Base-by-base conservation (phyloP, 1,284 basidiomycete species). In the Mycosarcoma mackinlayi region DNA sequence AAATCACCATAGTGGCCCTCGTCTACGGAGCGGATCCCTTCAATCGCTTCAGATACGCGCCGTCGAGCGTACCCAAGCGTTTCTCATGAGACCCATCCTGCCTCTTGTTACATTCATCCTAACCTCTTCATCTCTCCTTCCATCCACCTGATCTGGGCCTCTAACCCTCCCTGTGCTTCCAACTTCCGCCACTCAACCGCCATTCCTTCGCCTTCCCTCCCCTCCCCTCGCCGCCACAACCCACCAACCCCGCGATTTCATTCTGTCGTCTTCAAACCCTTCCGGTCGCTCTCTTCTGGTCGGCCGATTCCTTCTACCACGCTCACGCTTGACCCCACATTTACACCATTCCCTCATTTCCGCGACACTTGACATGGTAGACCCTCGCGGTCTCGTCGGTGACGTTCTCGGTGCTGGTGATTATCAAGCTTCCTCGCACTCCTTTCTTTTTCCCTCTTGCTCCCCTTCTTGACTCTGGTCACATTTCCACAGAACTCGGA, bases 321-420 rank as follows among this genome's bases (percentile, higher is more conserved):
- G 24, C 16, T 33, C 19, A 35, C 23, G 23, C 30, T 34, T 37
- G 18, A 27, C 31, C 19, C 19, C 25, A 21, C n/a, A n/a, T n/a
- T n/a, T n/a, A 44, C 51, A 24, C 23, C 24, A 33, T 19, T 44
- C 35, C 33, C 6, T 11, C 24, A 7, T 16, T 33, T 8, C 23
- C 10, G 21, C 24, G 4, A 25, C 46, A 47, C 45, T 45, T 33
- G 47, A 39, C 38, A 48, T 25, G 21, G 27, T 52, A 54, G 56
- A 47, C 2, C 60, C 51, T 60, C 66, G 66, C 24, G 66, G 66
- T 35, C 40, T 69, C 21, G 52, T 69, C 23, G 66, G 66, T 39
- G 66, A 69, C 21, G n/a, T 69, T 45, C 25, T 69, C 44, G 66
- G 65, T 41, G 65, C 65, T 63, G 65, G 66, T 69, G 56, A 69